phyloP scores from a whole-genome alignment of 805 yeast genomes.

The Kurtzmaniella cleridarum region DNA sequence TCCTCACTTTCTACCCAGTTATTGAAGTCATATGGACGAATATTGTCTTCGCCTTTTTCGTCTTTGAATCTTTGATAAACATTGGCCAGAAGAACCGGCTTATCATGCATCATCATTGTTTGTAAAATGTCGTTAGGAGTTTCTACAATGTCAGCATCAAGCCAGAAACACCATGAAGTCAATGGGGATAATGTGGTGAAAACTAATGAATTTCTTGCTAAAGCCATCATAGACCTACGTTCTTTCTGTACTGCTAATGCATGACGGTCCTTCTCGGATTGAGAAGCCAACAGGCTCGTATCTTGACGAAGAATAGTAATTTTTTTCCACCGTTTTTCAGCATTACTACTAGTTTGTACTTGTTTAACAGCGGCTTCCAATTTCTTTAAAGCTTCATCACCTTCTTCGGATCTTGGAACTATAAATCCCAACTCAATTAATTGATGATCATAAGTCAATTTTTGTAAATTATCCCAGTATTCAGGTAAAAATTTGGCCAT shows the following conservation, averaged over 20 bases:
- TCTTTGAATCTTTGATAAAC: constrained; percentile 81
- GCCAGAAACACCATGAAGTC: constrained; percentile 94
- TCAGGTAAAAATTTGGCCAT: constrained; percentile 79
- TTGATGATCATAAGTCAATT: constrained; percentile 76
- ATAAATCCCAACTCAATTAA: constrained; percentile 87
- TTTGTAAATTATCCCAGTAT: constrained; percentile 82
- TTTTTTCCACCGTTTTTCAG: constrained; percentile 62
- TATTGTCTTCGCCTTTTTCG: constrained; percentile 46
- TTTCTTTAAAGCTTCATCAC: constrained; percentile 68
- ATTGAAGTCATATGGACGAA: constrained; percentile 91
- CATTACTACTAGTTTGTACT: constrained; percentile 50
- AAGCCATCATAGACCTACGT: constrained; percentile 85
- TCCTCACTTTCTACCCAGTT: constrained; percentile 89
- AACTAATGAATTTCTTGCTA: constrained; percentile 86
- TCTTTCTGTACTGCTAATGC: constrained; percentile 82
- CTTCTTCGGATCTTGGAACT: constrained; percentile 75
- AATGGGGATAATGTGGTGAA: constrained; percentile 86
- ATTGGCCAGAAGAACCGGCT: constrained; percentile 86
- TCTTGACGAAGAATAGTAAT: constrained; percentile 91
- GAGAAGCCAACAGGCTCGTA: constrained; percentile 66
- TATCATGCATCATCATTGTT: constrained; percentile 80
- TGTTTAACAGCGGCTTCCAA: constrained; percentile 70
- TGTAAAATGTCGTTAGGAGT: constrained; percentile 79
- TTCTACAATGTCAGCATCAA: constrained; percentile 92
- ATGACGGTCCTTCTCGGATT: constrained; percentile 84